These are phyloP conservation scores for Trypanosoma platydactyli DNA, from an alignment of 208 protist species.

Conservation along the genomic window DNA sequence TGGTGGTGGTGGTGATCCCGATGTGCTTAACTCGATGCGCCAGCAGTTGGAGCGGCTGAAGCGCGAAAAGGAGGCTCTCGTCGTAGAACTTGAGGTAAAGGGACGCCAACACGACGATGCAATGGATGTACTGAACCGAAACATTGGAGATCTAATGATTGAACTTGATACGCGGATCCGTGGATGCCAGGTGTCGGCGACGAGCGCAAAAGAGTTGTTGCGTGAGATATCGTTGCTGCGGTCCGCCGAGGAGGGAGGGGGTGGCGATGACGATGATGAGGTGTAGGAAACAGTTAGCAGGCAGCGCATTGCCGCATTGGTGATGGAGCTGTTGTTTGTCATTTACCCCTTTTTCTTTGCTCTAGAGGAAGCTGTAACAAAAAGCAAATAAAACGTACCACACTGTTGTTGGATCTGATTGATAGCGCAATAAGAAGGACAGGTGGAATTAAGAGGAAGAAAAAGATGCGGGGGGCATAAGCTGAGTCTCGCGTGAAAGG, in stretches of 20 bases:
- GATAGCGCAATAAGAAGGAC: not conserved
- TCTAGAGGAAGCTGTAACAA: not conserved
- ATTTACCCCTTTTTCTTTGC: not conserved
- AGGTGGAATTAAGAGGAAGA: not conserved
- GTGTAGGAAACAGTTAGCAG: not conserved
- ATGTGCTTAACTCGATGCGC: constrained; percentile 27
- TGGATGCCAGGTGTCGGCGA: constrained; percentile 47
- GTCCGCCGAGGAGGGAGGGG: constrained; percentile 26
- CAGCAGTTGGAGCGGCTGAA: constrained; percentile 61
- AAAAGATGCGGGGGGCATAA: too few species aligned
- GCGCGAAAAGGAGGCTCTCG: constrained; percentile 60
- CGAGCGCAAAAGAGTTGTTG: constrained; percentile 39
- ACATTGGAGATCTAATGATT: constrained; percentile 42
- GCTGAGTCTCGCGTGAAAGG: too few species aligned
- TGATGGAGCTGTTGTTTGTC: not conserved
- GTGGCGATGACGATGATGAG: constrained; percentile 20
- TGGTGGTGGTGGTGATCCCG: not conserved
- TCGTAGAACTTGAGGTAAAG: constrained; percentile 40
- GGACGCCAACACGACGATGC: constrained; percentile 32
- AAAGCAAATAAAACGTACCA: not conserved
- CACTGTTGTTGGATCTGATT: not conserved
- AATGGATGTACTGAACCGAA: constrained; percentile 40
- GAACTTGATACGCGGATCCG: constrained; percentile 46
- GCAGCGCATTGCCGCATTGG: too few species aligned
- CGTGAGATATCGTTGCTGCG: constrained; percentile 50